phyloP scores from a whole-genome alignment of 768 basidiomycete genomes.

The Xanthoconium stramineum region DNA sequence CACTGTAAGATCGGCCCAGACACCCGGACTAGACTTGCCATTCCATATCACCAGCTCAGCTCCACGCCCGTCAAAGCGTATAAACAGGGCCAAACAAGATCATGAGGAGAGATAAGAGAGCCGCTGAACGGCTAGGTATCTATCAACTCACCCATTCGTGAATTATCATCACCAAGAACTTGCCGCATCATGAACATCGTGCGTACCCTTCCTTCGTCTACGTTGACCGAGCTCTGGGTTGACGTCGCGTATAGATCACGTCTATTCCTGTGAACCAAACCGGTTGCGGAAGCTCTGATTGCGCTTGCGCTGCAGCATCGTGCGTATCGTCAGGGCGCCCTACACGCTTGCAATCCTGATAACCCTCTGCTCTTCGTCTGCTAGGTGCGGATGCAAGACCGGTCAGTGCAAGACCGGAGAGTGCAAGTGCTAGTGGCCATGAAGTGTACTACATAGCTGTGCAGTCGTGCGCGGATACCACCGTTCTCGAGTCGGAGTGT shows the following conservation, averaged over 20 bases:
- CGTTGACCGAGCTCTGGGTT: background rate
- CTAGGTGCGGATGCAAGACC: slow-evolving; percentile 1
- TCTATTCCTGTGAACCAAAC: slow-evolving; percentile 7
- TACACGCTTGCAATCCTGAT: background rate
- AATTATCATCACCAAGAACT: background rate
- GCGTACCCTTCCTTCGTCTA: background rate
- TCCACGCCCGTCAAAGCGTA: background rate
- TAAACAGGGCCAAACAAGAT: background rate
- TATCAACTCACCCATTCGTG: background rate
- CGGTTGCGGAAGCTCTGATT: background rate
- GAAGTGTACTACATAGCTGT: no score
- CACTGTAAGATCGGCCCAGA: background rate
- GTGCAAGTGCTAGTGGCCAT: background rate
- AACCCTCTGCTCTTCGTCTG: background rate
- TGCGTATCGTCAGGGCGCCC: background rate
- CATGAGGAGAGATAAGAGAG: no score
- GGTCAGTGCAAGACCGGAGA: slow-evolving; percentile 1
- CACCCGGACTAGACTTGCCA: background rate
- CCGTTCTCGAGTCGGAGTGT: background rate
- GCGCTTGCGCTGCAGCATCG: background rate
- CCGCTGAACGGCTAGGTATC: background rate
- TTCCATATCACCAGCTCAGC: no score
- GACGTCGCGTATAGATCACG: background rate
- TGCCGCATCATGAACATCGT: slow-evolving; percentile 8
- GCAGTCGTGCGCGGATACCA: background rate